Evolutionary conservation across 805 yeast genomes (phyloP).

Genomic region (Isabelozyma pseudorhagii): DNA sequence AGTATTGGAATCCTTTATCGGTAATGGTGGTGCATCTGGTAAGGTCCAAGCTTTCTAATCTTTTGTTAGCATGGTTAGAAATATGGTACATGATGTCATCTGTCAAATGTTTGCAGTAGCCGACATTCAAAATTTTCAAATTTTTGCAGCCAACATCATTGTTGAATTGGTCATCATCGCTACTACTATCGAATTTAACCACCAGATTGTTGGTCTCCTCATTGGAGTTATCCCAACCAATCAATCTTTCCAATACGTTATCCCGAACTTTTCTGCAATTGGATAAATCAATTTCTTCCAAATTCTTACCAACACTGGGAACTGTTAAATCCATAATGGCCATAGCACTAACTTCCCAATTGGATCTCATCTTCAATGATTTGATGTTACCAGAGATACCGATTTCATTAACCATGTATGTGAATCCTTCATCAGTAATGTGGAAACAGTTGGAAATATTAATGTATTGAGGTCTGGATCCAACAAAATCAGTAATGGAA

Average conservation of each 20-base stretch:
- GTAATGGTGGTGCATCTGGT: slow-evolving; percentile 78
- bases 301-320: slow-evolving; percentile 56
- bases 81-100: slow-evolving; percentile 65
- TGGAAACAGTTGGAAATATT: slow-evolving; percentile 75
- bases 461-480: slow-evolving; percentile 58
- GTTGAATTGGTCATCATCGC: slow-evolving; percentile 8
- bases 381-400: slow-evolving; percentile 63
- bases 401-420: slow-evolving; percentile 65
- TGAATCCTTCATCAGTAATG: slow-evolving; percentile 72
- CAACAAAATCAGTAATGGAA: slow-evolving; percentile 65
- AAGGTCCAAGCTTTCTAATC: slow-evolving; percentile 55
- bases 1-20: slow-evolving; percentile 66
- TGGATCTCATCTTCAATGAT: slow-evolving; percentile 58
- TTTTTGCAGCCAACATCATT: slow-evolving; percentile 55
- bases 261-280: slow-evolving; percentile 75
- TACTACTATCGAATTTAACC: neutral
- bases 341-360: slow-evolving; percentile 79
- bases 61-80: slow-evolving; percentile 53
- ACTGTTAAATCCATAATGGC: slow-evolving; percentile 76
- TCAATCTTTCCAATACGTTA: slow-evolving; percentile 64
- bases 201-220: slow-evolving; percentile 1
- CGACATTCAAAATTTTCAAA: slow-evolving; percentile 50
- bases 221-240: slow-evolving; percentile 46
- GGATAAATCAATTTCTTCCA: slow-evolving; percentile 62
- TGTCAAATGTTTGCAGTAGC: slow-evolving; percentile 76